Evolutionary conservation across 352 stramenopile species (phyloP).

Genomic region (Pelagophyceae sp.): DNA sequence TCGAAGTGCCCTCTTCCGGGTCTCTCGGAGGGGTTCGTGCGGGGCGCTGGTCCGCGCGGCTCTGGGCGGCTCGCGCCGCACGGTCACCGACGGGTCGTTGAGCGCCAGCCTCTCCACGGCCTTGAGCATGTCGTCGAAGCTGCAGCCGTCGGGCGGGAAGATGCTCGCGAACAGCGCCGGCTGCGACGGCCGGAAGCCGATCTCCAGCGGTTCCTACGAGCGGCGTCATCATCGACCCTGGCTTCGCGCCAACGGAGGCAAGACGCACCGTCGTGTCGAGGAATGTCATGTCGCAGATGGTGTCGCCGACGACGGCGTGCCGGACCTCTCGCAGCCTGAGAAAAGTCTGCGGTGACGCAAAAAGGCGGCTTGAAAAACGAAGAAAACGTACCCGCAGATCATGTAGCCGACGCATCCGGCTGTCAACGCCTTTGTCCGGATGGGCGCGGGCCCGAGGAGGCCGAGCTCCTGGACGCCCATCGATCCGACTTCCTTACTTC

Average conservation of each 20-base stretch:
- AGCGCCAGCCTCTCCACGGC: slow-evolving; percentile 90
- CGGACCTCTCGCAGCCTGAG: slow-evolving; percentile 79
- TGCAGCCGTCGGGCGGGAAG: slow-evolving; percentile 88
- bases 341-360: no score
- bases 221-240: slow-evolving; percentile 26
- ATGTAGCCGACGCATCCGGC: slow-evolving; percentile 79
- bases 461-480: slow-evolving; percentile 92
- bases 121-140: slow-evolving; percentile 87
- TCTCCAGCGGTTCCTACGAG: slow-evolving; percentile 11
- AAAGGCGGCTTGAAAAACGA: no score
- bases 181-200: slow-evolving; percentile 36
- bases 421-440: slow-evolving; percentile 51
- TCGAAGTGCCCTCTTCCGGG: no score
- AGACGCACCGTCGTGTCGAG: neutral
- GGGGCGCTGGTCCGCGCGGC: no score
- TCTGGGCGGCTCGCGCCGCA: slow-evolving; percentile 36
- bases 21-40: no score
- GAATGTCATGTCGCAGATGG: slow-evolving; percentile 26
- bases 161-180: slow-evolving; percentile 95
- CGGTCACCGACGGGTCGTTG: slow-evolving; percentile 87
- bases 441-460: slow-evolving; percentile 72
- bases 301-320: slow-evolving; percentile 69
- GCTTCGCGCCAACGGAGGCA: neutral
- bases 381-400: no score
- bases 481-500: neutral